These are phyloP conservation scores for Pichia ethanolica DNA, from an alignment of 805 yeast genomes.

Conservation along the genomic window DNA sequence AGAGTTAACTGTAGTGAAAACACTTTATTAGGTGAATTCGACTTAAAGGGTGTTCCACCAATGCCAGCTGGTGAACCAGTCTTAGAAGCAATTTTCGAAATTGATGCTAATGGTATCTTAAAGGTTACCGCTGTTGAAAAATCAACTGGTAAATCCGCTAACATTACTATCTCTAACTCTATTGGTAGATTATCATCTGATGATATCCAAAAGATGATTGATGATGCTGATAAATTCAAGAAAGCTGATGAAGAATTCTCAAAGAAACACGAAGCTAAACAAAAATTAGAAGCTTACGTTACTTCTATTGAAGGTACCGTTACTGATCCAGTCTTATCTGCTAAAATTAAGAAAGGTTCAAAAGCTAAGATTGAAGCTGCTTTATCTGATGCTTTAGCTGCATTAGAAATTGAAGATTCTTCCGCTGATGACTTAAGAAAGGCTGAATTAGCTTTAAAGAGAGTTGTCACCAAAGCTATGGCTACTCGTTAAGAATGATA, in stretches of 20 bases:
- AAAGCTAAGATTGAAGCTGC: constrained; percentile 97
- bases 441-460: constrained; percentile 98
- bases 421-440: constrained; percentile 96
- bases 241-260: constrained; percentile 98
- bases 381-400: constrained; percentile 95
- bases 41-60: constrained; percentile 96
- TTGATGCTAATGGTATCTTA: constrained; percentile 99
- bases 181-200: constrained; percentile 96
- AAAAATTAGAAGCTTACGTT: constrained; percentile 97
- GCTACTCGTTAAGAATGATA: constrained; percentile 72
- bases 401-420: constrained; percentile 94
- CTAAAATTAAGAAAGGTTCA: constrained; percentile 95
- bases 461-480: constrained; percentile 99
- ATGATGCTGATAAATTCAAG: constrained; percentile 99
- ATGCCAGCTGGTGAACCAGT: constrained; percentile 99
- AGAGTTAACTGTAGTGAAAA: constrained; percentile 97
- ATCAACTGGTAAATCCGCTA: constrained; percentile 96
- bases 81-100: constrained; percentile 97
- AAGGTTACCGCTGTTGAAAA: constrained; percentile 98
- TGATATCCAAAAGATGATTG: constrained; percentile 97
- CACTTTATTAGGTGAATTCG: constrained; percentile 97
- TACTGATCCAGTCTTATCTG: constrained; percentile 96
- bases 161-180: constrained; percentile 98
- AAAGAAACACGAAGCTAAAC: constrained; percentile 98
- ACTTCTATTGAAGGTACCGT: constrained; percentile 90